Evolutionary conservation across 768 basidiomycete species (phyloP).

Genomic region (Kwoniella botswanensis): DNA sequence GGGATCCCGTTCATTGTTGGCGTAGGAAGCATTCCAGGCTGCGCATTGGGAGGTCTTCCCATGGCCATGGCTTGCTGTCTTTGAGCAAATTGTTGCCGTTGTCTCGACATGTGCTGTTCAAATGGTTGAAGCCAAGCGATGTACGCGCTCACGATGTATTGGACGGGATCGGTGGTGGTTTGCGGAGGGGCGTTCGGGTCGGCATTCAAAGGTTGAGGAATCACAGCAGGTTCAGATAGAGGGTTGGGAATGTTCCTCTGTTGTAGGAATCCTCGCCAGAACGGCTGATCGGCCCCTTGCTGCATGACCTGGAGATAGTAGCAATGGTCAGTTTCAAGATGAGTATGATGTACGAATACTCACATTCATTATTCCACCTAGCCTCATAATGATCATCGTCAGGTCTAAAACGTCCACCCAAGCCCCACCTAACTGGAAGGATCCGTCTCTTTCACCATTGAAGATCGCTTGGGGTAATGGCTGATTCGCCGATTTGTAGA

Average conservation of each 20-base stretch:
- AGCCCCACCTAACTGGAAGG: constrained; percentile 33
- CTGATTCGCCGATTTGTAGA: constrained; percentile 23
- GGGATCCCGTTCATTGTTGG: constrained; percentile 7
- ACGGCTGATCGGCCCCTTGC: constrained; percentile 18
- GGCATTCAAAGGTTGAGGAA: constrained; percentile 26
- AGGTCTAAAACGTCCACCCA: constrained; percentile 47
- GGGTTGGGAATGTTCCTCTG: constrained; percentile 41
- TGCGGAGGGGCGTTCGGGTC: constrained; percentile 17
- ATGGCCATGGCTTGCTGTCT: constrained; percentile 19
- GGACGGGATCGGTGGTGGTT: constrained; percentile 35
- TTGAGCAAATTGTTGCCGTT: constrained; percentile 20
- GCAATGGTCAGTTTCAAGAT: not conserved
- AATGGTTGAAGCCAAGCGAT: constrained; percentile 42
- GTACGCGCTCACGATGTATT: constrained; percentile 39
- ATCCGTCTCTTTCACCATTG: constrained; percentile 41
- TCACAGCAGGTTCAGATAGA: constrained; percentile 30
- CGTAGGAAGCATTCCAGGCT: not conserved
- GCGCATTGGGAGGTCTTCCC: constrained; percentile 21
- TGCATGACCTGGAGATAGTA: constrained; percentile 15
- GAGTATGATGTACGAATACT: constrained; percentile 2
- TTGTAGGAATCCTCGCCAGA: constrained; percentile 17
- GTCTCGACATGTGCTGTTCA: constrained; percentile 39
- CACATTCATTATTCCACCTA: constrained; percentile 36
- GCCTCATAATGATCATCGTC: constrained; percentile 40
- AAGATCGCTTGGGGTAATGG: constrained; percentile 37